Percentiles rank a stretch among this genome's conserved stretches.
Evolutionary conservation across 345 rosid genomes (phyloP).

Genomic region (Eucalyptus lansdowneana): DNA sequence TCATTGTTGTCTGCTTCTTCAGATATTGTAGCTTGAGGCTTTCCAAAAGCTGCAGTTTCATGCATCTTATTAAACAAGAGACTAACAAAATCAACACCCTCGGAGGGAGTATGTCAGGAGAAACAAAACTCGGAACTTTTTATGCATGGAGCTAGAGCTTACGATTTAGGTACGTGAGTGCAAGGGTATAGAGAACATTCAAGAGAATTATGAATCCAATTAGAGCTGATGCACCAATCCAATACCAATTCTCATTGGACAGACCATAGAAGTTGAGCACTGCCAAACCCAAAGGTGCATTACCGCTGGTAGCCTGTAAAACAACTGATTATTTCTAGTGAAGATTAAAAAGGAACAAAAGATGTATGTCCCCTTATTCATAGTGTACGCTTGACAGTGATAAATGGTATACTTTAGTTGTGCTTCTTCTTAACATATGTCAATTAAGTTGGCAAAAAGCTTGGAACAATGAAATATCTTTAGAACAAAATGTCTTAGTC

Average conservation of each 20-base stretch:
- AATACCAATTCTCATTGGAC: conserved; percentile 53
- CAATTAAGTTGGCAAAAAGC: background rate
- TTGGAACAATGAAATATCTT: background rate
- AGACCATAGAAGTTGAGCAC: conserved; percentile 34
- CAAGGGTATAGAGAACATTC: conserved; percentile 60
- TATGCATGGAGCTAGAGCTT: conserved; percentile 3
- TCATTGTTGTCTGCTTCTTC: conserved; percentile 34
- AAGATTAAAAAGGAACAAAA: background rate
- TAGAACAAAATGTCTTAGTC: background rate
- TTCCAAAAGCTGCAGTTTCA: conserved; percentile 9
- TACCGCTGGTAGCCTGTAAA: conserved; percentile 1
- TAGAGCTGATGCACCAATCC: conserved; percentile 63
- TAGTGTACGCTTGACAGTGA: background rate
- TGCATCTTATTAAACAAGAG: conserved; percentile 27
- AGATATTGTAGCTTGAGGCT: conserved; percentile 48
- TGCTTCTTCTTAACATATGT: background rate
- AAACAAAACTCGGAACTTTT: background rate
- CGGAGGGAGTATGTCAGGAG: background rate
- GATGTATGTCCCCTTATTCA: background rate
- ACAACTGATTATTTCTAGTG: background rate
- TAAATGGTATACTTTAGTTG: background rate
- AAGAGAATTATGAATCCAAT: conserved; percentile 52
- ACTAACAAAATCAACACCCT: background rate
- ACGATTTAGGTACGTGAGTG: conserved; percentile 63
- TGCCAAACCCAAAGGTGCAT: conserved; percentile 32